Conservation (phyloP, 371 early-diverging fungal species). For the Lichtheimia hyalospora region DNA sequence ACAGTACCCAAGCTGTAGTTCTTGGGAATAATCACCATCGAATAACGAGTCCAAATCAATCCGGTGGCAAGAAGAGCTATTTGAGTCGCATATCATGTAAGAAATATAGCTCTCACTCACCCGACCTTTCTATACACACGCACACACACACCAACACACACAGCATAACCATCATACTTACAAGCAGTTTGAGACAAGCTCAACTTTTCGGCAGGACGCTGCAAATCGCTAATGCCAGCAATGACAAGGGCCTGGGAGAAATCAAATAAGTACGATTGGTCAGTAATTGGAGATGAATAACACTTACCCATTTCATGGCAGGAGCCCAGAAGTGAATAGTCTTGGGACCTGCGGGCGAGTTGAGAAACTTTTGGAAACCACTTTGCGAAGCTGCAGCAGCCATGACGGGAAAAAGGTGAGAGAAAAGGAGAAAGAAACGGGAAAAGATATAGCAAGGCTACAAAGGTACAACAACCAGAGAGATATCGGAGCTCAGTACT, state of each 20-base stretch:
- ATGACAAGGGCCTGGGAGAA: constrained; percentile 43
- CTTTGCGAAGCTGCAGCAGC: constrained; percentile 52
- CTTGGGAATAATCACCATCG: constrained; percentile 89
- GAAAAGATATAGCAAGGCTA: constrained; percentile 7
- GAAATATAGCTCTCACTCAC: too few species aligned
- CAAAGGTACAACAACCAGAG: too few species aligned
- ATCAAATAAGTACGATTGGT: not conserved
- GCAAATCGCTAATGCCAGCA: constrained; percentile 90
- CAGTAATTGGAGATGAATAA: not conserved
- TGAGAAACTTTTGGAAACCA: constrained; percentile 67
- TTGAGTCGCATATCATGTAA: not conserved
- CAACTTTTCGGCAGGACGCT: constrained; percentile 91
- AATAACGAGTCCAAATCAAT: constrained; percentile 95
- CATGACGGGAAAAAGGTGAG: constrained; percentile 36
- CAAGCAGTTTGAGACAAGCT: constrained; percentile 76
- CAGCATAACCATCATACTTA: constrained; percentile 28
- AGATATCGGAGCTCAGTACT: too few species aligned
- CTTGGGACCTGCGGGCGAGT: constrained; percentile 76
- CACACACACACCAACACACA: not conserved
- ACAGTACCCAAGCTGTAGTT: constrained; percentile 89
- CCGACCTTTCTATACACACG: not conserved
- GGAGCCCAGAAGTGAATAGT: constrained; percentile 55
- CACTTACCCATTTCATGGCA: constrained; percentile 48
- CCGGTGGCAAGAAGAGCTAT: constrained; percentile 91
- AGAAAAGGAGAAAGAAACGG: constrained; percentile 14